phyloP scores from a whole-genome alignment of 2,329 filamentous ascomycete genomes.

The Scopulariopsis brevicaulis region DNA sequence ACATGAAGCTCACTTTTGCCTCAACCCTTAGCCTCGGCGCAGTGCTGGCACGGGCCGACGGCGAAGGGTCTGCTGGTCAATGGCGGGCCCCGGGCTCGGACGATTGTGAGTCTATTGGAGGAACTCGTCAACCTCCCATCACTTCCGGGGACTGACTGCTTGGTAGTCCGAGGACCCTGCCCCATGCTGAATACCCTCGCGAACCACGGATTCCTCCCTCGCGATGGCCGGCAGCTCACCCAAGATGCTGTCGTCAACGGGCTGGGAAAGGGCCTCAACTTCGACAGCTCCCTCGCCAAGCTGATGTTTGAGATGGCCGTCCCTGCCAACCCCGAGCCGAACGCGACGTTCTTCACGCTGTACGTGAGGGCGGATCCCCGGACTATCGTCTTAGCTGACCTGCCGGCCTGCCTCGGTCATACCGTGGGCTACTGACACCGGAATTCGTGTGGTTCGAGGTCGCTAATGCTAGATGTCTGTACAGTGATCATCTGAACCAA shows the following conservation, averaged over 20 bases:
- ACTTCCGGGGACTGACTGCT: neutral
- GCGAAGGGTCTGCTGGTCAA: neutral
- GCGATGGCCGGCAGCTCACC: slow-evolving; percentile 29
- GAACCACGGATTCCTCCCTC: slow-evolving; percentile 36
- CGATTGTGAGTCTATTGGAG: neutral
- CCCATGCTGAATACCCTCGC: slow-evolving; percentile 39
- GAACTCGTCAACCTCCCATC: neutral
- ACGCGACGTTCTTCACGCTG: slow-evolving; percentile 29
- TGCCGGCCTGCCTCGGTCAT: neutral
- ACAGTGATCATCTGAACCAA: slow-evolving; percentile 26
- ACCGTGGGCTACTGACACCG: neutral
- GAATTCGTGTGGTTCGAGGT: neutral
- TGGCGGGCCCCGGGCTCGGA: neutral
- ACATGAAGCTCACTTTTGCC: too few relatives aligned
- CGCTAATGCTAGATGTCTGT: neutral
- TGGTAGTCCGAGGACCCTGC: slow-evolving; percentile 28
- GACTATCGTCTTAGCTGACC: neutral
- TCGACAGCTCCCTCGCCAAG: slow-evolving; percentile 23
- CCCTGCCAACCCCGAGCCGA: slow-evolving; percentile 27
- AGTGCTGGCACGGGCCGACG: too few relatives aligned
- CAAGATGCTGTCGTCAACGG: slow-evolving; percentile 22
- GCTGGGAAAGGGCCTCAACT: slow-evolving; percentile 19
- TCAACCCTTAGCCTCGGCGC: too few relatives aligned
- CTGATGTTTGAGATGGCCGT: slow-evolving; percentile 31
- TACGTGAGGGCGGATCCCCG: slow-evolving; percentile 4